These are phyloP conservation scores for Chaetomiaceae sp. DNA, from an alignment of 2,329 filamentous ascomycete species.

Conservation along the genomic window DNA sequence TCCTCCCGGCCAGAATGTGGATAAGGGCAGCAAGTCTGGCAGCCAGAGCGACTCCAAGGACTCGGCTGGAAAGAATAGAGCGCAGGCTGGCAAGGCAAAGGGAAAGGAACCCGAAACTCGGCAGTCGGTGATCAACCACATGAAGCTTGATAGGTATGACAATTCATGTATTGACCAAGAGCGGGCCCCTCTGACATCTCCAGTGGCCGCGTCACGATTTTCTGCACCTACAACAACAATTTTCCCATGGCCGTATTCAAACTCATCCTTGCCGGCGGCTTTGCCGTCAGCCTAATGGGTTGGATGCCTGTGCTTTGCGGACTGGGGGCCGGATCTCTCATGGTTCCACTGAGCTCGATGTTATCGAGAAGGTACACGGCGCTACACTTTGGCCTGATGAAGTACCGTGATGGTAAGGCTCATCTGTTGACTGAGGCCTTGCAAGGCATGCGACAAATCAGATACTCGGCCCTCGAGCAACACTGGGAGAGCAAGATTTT, in stretches of 20 bases:
- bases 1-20: slow-evolving; percentile 21
- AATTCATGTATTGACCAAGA: no score
- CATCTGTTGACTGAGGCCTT: slow-evolving; percentile 35
- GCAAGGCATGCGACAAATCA: slow-evolving; percentile 38
- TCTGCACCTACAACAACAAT: slow-evolving; percentile 33
- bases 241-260: slow-evolving; percentile 35
- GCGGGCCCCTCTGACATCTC: no score
- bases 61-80: slow-evolving; percentile 1
- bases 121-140: slow-evolving; percentile 36
- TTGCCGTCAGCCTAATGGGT: slow-evolving; percentile 31
- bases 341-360: slow-evolving; percentile 30
- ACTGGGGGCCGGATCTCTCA: slow-evolving; percentile 27
- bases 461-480: slow-evolving; percentile 35
- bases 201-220: slow-evolving; percentile 31
- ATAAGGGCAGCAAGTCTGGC: slow-evolving; percentile 15
- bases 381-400: slow-evolving; percentile 35
- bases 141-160: slow-evolving; percentile 34
- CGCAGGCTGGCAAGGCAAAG: slow-evolving; percentile 9
- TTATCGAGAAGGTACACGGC: slow-evolving; percentile 31
- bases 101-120: slow-evolving; percentile 27
- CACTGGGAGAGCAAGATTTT: slow-evolving; percentile 35
- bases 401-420: slow-evolving; percentile 34
- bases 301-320: slow-evolving; percentile 33
- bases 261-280: slow-evolving; percentile 31
- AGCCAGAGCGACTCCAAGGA: not conserved